These are phyloP conservation scores for Infundibulicybe gibba DNA, from an alignment of 768 basidiomycete species.

Conservation along the genomic window DNA sequence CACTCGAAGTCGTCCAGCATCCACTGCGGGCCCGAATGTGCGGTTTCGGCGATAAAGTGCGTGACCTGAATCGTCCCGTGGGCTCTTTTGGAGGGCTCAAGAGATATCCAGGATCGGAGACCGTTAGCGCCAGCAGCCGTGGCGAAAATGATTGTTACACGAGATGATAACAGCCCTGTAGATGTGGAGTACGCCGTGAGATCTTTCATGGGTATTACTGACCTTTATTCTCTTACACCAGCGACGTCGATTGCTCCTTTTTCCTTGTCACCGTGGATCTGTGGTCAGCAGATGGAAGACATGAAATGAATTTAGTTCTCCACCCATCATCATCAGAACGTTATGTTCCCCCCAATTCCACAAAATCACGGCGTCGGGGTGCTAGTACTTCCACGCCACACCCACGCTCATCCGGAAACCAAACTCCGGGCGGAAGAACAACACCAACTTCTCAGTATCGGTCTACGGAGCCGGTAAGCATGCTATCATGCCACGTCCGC, in stretches of 20 bases:
- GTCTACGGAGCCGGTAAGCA: constrained; percentile 41
- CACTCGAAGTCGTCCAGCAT: constrained; percentile 82
- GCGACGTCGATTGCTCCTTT: constrained; percentile 83
- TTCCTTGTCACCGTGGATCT: constrained; percentile 92
- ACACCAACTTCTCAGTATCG: constrained; percentile 43
- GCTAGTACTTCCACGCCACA: constrained; percentile 31
- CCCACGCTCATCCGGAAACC: constrained; percentile 35
- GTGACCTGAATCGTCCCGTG: constrained; percentile 12
- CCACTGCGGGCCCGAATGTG: constrained; percentile 92
- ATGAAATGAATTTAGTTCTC: constrained; percentile 86
- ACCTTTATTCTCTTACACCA: constrained; percentile 22
- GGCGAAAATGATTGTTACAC: constrained; percentile 75
- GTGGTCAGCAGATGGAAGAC: constrained; percentile 79
- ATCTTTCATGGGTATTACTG: constrained; percentile 2
- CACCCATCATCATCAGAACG: constrained; percentile 82
- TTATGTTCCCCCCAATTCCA: constrained; percentile 50
- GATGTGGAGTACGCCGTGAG: constrained; percentile 68
- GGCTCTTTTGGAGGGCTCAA: constrained; percentile 8
- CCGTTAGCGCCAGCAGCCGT: constrained; percentile 90
- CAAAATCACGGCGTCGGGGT: constrained; percentile 40
- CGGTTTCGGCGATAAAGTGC: constrained; percentile 93
- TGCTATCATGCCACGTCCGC: constrained; percentile 3
- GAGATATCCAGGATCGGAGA: constrained; percentile 69
- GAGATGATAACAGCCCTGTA: constrained; percentile 62
- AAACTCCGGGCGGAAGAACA: constrained; percentile 42